A percentile compares a stretch with the other conserved stretches of the same genome.
Evolutionary conservation across 495 filamentous ascomycete genomes (phyloP).

Genomic region (Penicillium taxi): DNA sequence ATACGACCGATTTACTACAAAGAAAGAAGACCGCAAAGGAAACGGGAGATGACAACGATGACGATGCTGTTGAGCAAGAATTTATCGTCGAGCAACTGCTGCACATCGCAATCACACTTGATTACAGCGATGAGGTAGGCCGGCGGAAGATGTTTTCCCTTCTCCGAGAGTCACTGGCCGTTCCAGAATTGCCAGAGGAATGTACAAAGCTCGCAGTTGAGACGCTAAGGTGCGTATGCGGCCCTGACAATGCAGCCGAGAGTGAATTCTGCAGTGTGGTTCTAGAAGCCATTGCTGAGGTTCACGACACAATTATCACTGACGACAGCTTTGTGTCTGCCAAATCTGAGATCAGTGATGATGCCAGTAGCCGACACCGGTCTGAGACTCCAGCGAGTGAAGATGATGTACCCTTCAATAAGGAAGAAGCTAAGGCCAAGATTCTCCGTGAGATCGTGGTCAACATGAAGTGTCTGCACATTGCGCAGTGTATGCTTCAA

Average conservation of each 20-base stretch:
- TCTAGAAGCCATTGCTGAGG: constrained; percentile 87
- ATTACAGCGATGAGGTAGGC: constrained; percentile 93
- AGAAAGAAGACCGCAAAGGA: constrained; percentile 50
- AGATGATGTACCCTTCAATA: constrained; percentile 44
- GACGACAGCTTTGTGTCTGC: constrained; percentile 93
- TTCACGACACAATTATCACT: constrained; percentile 77
- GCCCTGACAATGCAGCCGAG: constrained; percentile 68
- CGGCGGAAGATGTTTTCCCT: constrained; percentile 90
- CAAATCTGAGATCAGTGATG: constrained; percentile 68
- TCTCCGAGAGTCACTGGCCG: constrained; percentile 72
- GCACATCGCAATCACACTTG: constrained; percentile 81
- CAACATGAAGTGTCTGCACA: constrained; percentile 96
- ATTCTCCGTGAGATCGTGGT: constrained; percentile 84
- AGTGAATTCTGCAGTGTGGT: constrained; percentile 90
- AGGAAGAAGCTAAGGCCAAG: constrained; percentile 72
- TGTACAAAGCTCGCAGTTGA: constrained; percentile 82
- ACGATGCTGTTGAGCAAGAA: constrained; percentile 76
- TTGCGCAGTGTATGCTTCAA: constrained; percentile 94
- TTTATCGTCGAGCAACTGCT: constrained; percentile 94
- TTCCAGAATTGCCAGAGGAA: constrained; percentile 84
- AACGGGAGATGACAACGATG: constrained; percentile 58
- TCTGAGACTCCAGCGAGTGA: constrained; percentile 40
- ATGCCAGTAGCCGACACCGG: constrained; percentile 36
- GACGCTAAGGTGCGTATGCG: constrained; percentile 72
- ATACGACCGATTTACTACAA: constrained; percentile 68